Conservation (phyloP, 768 basidiomycete species). For the Tylopilus subfusipes region DNA sequence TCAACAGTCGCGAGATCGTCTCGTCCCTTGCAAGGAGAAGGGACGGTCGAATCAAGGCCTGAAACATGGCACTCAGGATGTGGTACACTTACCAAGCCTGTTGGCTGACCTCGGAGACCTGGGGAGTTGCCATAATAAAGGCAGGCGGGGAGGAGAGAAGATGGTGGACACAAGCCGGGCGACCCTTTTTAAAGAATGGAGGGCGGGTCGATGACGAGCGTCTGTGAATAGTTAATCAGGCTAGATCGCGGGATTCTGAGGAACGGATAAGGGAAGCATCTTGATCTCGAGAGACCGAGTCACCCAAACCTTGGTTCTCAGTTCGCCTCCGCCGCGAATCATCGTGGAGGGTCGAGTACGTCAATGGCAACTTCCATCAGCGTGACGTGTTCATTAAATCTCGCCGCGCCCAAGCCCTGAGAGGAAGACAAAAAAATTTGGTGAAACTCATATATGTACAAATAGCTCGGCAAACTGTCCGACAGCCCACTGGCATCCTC, state of each 20-base stretch:
- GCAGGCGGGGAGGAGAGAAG: constrained; percentile 34
- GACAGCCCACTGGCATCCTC: too few species aligned
- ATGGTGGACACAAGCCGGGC: constrained; percentile 19
- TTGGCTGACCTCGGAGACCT: constrained; percentile 56
- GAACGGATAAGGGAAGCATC: constrained; percentile 33
- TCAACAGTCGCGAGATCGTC: constrained; percentile 56
- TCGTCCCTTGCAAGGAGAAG: constrained; percentile 54
- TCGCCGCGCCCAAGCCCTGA: constrained; percentile 25
- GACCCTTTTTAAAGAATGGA: constrained; percentile 38
- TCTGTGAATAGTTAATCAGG: constrained; percentile 49
- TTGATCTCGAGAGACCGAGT: constrained; percentile 16
- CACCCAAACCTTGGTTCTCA: constrained; percentile 26
- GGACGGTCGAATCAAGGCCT: constrained; percentile 18
- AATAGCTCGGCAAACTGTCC: constrained; percentile 20
- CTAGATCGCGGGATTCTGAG: constrained; percentile 54
- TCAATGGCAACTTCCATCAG: constrained; percentile 35
- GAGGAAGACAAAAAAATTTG: constrained; percentile 20
- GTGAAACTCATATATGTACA: constrained; percentile 36
- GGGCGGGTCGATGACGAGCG: constrained; percentile 25
- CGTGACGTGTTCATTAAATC: constrained; percentile 28
- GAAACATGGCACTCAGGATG: constrained; percentile 7
- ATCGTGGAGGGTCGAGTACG: constrained; percentile 26
- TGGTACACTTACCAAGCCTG: constrained; percentile 56
- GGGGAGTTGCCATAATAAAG: constrained; percentile 52
- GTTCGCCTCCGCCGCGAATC: constrained; percentile 29